Evolutionary conservation across 2,329 filamentous ascomycete genomes (phyloP).

Genomic region (Phaeosphaeriaceae sp.): DNA sequence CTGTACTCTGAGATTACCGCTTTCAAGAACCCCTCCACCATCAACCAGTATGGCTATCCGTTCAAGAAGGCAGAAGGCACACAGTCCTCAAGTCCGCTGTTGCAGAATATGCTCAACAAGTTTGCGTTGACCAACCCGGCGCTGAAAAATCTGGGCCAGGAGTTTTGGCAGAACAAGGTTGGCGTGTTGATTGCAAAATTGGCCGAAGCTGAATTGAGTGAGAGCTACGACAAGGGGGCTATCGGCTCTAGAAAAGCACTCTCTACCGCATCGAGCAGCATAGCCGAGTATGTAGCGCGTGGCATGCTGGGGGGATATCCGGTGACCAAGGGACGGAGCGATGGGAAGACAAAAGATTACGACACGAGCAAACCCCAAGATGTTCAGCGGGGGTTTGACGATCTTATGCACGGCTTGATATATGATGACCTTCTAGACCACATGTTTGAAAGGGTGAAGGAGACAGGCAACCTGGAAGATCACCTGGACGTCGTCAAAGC

Average conservation of each 20-base stretch:
- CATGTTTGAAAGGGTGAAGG: slow-evolving; percentile 66
- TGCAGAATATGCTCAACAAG: slow-evolving; percentile 72
- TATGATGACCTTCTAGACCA: slow-evolving; percentile 73
- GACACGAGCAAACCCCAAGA: slow-evolving; percentile 66
- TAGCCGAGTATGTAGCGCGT: slow-evolving; percentile 73
- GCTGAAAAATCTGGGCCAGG: slow-evolving; percentile 64
- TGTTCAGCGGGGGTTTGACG: slow-evolving; percentile 69
- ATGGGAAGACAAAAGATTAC: slow-evolving; percentile 55
- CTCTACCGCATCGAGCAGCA: slow-evolving; percentile 72
- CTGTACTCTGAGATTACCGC: slow-evolving; percentile 71
- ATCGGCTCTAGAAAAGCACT: slow-evolving; percentile 78
- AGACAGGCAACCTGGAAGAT: slow-evolving; percentile 68
- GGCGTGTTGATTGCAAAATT: slow-evolving; percentile 51
- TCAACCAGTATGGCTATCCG: slow-evolving; percentile 73
- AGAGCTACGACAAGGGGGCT: slow-evolving; percentile 81
- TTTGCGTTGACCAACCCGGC: slow-evolving; percentile 72
- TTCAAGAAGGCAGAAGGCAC: slow-evolving; percentile 59
- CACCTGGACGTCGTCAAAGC: slow-evolving; percentile 69
- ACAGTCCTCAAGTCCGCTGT: slow-evolving; percentile 66
- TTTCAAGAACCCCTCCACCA: slow-evolving; percentile 71
- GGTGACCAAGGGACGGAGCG: slow-evolving; percentile 41
- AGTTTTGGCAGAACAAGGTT: slow-evolving; percentile 53
- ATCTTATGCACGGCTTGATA: slow-evolving; percentile 69
- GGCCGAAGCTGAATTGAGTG: slow-evolving; percentile 73
- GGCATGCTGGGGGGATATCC: slow-evolving; percentile 70